Conservation (phyloP, 2,329 filamentous ascomycete species). For the Macroventuria anomochaeta region DNA sequence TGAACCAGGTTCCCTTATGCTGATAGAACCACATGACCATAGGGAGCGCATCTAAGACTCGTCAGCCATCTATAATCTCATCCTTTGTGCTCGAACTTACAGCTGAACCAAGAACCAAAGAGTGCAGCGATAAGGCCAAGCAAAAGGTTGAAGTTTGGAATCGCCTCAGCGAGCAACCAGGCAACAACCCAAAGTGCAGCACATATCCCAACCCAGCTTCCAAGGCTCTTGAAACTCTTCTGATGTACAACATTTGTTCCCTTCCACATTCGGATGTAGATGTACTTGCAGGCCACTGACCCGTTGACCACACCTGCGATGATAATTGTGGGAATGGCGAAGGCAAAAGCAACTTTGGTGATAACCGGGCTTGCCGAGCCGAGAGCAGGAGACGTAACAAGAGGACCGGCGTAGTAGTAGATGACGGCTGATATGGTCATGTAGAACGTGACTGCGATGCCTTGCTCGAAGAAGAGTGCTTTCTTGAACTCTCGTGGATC, state of each 20-base stretch:
- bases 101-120: slow-evolving; percentile 73
- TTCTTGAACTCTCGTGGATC: slow-evolving; percentile 67
- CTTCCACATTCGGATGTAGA: slow-evolving; percentile 69
- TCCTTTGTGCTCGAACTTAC: slow-evolving; percentile 43
- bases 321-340: slow-evolving; percentile 74
- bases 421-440: slow-evolving; percentile 70
- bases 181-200: slow-evolving; percentile 64
- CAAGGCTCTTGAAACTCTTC: slow-evolving; percentile 31
- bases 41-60: slow-evolving; percentile 47
- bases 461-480: slow-evolving; percentile 67
- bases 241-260: slow-evolving; percentile 56
- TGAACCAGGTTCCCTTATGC: slow-evolving; percentile 52
- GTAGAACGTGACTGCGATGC: slow-evolving; percentile 67
- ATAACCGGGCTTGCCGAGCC: slow-evolving; percentile 64
- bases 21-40: slow-evolving; percentile 58
- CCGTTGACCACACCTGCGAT: slow-evolving; percentile 75
- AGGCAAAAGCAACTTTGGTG: slow-evolving; percentile 70
- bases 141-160: slow-evolving; percentile 72
- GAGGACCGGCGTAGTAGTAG: slow-evolving; percentile 69
- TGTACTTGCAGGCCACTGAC: slow-evolving; percentile 69
- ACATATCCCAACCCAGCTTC: slow-evolving; percentile 66
- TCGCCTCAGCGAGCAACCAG: slow-evolving; percentile 72
- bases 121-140: slow-evolving; percentile 67
- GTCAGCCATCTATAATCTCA: too few species aligned
- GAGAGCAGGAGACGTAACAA: slow-evolving; percentile 70